phyloP scores from a whole-genome alignment of 1,284 basidiomycete species.

The Ceratobasidium sp. region DNA sequence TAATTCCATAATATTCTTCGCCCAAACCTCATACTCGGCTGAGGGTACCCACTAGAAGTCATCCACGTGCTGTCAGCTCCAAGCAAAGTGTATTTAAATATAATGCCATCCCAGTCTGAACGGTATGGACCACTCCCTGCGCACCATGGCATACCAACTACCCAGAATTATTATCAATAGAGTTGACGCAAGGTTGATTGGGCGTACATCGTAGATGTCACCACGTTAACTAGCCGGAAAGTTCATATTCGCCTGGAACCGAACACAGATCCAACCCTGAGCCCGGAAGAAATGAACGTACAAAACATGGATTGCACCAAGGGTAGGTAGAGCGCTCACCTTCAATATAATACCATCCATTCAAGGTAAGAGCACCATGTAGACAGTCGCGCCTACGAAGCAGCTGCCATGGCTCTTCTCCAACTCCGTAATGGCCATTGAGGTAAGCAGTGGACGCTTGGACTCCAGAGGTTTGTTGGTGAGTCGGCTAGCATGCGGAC shows the following conservation, averaged over 20 bases:
- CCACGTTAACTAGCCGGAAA: slow-evolving; percentile 70
- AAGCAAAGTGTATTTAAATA: slow-evolving; percentile 72
- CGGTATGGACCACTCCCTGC: slow-evolving; percentile 21
- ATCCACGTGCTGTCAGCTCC: slow-evolving; percentile 74
- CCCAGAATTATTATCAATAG: slow-evolving; percentile 37
- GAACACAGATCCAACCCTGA: neutral
- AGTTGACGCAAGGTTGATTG: too few relatives aligned
- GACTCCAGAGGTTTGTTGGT: slow-evolving; percentile 52
- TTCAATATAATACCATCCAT: slow-evolving; percentile 66
- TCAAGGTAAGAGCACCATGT: slow-evolving; percentile 68
- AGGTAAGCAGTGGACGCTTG: slow-evolving; percentile 74
- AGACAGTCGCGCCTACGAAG: slow-evolving; percentile 72
- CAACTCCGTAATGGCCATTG: slow-evolving; percentile 75
- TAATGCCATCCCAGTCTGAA: slow-evolving; percentile 34
- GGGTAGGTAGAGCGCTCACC: slow-evolving; percentile 61
- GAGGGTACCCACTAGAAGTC: slow-evolving; percentile 76
- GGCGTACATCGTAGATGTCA: slow-evolving; percentile 3
- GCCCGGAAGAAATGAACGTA: slow-evolving; percentile 3
- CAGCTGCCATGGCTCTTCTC: slow-evolving; percentile 35
- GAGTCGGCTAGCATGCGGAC: neutral
- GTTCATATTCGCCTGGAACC: slow-evolving; percentile 61
- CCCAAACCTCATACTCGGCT: slow-evolving; percentile 60
- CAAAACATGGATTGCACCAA: slow-evolving; percentile 74
- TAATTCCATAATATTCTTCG: slow-evolving; percentile 59
- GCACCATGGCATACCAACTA: slow-evolving; percentile 42